phyloP scores from a whole-genome alignment of 1,284 basidiomycete species.

The Stygiomarasmius scandens region DNA sequence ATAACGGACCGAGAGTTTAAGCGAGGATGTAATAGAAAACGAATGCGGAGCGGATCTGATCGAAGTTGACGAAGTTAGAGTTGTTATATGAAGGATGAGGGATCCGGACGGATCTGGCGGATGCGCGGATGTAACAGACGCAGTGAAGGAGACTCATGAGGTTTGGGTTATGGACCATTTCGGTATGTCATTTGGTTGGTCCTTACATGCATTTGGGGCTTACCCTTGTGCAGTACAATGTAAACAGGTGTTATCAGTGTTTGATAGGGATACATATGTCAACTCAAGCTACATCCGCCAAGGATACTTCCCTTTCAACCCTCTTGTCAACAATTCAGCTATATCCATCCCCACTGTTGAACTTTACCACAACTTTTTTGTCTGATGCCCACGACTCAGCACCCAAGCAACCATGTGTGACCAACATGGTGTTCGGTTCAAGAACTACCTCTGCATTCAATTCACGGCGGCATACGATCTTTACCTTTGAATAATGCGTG shows the following conservation, averaged over 20 bases:
- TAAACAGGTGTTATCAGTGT: not conserved
- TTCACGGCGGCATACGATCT: not conserved
- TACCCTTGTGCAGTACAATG: not conserved
- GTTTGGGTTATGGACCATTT: not conserved
- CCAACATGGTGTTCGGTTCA: not conserved
- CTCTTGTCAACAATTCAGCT: not conserved
- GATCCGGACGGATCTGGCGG: too few species aligned
- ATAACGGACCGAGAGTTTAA: too few species aligned
- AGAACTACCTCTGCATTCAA: not conserved
- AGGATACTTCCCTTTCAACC: slow-evolving; percentile 8
- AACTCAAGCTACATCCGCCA: slow-evolving; percentile 6
- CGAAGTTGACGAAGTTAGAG: too few species aligned
- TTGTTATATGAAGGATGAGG: too few species aligned
- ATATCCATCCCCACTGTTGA: slow-evolving; percentile 2
- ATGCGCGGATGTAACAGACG: too few species aligned
- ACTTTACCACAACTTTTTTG: slow-evolving; percentile 7
- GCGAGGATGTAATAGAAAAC: too few species aligned
- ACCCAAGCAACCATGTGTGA: slow-evolving; percentile 1
- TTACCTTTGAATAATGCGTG: not conserved
- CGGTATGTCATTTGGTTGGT: not conserved
- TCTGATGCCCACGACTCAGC: slow-evolving; percentile 7
- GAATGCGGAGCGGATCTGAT: too few species aligned
- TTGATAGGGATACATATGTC: not conserved
- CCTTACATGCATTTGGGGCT: not conserved
- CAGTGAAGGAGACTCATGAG: not conserved